Conservation (phyloP, 495 filamentous ascomycete species). For the Podospora anserina region DNA sequence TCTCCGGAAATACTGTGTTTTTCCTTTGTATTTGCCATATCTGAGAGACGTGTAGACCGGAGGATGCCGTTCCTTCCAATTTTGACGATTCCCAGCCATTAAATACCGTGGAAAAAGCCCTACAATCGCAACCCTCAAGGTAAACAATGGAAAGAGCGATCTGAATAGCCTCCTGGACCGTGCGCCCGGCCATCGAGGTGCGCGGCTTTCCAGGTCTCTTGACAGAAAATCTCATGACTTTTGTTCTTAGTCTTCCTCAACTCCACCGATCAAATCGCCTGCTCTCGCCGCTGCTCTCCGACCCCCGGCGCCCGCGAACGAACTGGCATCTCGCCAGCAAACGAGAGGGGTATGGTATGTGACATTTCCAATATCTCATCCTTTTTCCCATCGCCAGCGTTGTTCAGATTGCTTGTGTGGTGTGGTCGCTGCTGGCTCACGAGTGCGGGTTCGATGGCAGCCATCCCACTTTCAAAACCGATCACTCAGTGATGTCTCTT, state of each 20-base stretch:
- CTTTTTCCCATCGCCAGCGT: not conserved
- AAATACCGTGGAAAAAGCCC: not conserved
- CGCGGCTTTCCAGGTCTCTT: not conserved
- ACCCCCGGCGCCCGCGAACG: not conserved
- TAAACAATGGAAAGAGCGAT: not conserved
- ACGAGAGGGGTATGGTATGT: not conserved
- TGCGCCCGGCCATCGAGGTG: not conserved
- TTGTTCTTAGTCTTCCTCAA: not conserved
- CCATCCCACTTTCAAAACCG: not conserved
- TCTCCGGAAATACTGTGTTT: no score
- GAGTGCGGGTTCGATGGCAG: not conserved
- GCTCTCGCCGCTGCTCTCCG: not conserved
- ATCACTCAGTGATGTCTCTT: not conserved
- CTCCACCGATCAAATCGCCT: not conserved
- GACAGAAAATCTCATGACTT: not conserved
- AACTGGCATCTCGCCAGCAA: not conserved
- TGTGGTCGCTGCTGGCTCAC: not conserved
- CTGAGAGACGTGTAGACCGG: not conserved
- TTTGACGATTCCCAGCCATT: not conserved
- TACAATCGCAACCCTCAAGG: not conserved
- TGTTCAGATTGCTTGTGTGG: not conserved
- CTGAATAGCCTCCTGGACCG: not conserved
- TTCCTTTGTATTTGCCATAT: not conserved
- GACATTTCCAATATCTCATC: not conserved
- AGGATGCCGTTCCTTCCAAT: not conserved